These are phyloP conservation scores for Kwoniella sp. DNA, from an alignment of 768 basidiomycete genomes.

Conservation along the genomic window DNA sequence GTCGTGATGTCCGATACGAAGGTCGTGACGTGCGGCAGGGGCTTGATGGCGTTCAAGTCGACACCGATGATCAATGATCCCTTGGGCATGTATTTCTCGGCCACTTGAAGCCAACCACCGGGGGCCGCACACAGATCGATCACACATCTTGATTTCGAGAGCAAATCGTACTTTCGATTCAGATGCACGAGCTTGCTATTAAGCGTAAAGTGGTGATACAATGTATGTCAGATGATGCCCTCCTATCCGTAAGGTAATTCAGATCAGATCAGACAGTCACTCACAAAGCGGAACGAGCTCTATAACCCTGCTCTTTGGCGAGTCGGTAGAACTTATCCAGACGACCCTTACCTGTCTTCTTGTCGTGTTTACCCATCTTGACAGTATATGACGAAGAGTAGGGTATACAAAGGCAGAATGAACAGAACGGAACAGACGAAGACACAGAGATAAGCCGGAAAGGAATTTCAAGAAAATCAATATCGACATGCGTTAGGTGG, in stretches of 20 bases:
- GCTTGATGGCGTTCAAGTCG: slow-evolving; percentile 93
- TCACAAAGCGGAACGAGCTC: slow-evolving; percentile 86
- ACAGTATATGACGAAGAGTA: background rate
- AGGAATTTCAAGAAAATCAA: background rate
- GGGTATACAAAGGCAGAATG: background rate
- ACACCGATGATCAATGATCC: slow-evolving; percentile 93
- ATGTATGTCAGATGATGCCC: background rate
- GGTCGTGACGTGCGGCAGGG: slow-evolving; percentile 87
- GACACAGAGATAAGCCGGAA: background rate
- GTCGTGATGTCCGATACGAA: slow-evolving; percentile 96
- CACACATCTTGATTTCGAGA: slow-evolving; percentile 79
- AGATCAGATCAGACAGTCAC: slow-evolving; percentile 23
- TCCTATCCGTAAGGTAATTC: background rate
- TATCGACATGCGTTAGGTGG: background rate
- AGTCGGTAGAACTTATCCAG: slow-evolving; percentile 97
- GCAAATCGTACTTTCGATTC: slow-evolving; percentile 94
- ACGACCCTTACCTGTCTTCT: slow-evolving; percentile 76
- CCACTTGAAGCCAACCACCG: slow-evolving; percentile 98
- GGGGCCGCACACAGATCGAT: slow-evolving; percentile 99
- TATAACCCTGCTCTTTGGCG: slow-evolving; percentile 98
- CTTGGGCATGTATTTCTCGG: slow-evolving; percentile 93
- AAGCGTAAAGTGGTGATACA: background rate
- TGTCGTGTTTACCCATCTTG: slow-evolving; percentile 57
- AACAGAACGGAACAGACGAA: background rate
- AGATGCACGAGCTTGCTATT: slow-evolving; percentile 87